Percentiles rank a stretch among this genome's conserved stretches.
Evolutionary conservation across 768 basidiomycete genomes (phyloP).

Genomic region (Podaxis sp.): DNA sequence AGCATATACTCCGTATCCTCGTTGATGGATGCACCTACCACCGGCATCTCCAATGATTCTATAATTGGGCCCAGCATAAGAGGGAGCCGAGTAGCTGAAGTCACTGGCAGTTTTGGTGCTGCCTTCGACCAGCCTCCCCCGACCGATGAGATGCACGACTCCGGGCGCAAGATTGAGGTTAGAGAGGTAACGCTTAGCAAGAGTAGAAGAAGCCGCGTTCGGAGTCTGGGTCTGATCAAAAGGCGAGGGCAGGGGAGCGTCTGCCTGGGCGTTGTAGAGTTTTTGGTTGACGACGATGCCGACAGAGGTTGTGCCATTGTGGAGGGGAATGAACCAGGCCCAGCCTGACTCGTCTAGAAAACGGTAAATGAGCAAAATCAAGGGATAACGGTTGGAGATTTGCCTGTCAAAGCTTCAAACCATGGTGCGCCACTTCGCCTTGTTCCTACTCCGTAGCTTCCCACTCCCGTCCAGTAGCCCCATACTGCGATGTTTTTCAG

Average conservation of each 20-base stretch:
- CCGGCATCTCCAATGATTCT: slow-evolving; percentile 70
- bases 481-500: slow-evolving; percentile 75
- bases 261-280: slow-evolving; percentile 37
- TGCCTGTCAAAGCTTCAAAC: slow-evolving; percentile 73
- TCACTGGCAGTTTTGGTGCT: slow-evolving; percentile 55
- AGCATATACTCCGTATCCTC: not conserved
- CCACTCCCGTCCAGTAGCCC: slow-evolving; percentile 69
- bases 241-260: slow-evolving; percentile 25
- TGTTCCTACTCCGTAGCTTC: slow-evolving; percentile 49
- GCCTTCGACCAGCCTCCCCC: slow-evolving; percentile 35
- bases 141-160: slow-evolving; percentile 38
- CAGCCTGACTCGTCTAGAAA: slow-evolving; percentile 62
- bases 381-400: slow-evolving; percentile 14
- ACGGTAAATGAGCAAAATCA: slow-evolving; percentile 2
- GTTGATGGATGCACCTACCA: slow-evolving; percentile 33
- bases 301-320: slow-evolving; percentile 59
- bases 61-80: slow-evolving; percentile 52
- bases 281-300: slow-evolving; percentile 63
- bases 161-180: slow-evolving; percentile 49
- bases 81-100: slow-evolving; percentile 62
- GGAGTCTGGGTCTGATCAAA: slow-evolving; percentile 26
- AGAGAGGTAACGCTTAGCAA: slow-evolving; percentile 39
- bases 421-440: slow-evolving; percentile 56
- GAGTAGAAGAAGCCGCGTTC: slow-evolving; percentile 24
- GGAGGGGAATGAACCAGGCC: slow-evolving; percentile 74